Evolutionary conservation across 148 eudicot genomes (phyloP), one percentile per base, ranked within the genome.

Genomic region (Fagopyrum esculentum): DNA sequence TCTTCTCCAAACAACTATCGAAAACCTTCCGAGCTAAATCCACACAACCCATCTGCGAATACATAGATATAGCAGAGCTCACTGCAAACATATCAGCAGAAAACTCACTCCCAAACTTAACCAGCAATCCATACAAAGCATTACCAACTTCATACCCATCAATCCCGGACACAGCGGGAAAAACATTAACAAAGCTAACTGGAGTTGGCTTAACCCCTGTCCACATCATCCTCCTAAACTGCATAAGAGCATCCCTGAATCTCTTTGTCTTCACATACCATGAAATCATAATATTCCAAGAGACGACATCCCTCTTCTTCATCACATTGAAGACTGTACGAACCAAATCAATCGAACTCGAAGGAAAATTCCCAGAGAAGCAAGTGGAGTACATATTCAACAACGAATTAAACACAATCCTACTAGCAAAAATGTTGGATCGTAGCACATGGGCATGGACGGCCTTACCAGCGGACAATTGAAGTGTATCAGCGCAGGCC

Each of bases 151-250:
- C 72, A 44, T 77, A 57, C 77, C 78, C 85, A 54, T 83, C 74
- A 70, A 80, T 9, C 45, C 81, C 80, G 6, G 86, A 82, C 51
- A 86, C 80, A 77, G 91, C 97, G 3, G 95, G 97, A 60, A 93
- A 89, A 49, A 88, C 88, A 85, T 89, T 91, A n/a, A 91, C 90
- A 82, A 93, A 93, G 49, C 90, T 91, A 80, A 93, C 93, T 70
- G 77, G 81, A 12, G 87, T 89, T 2, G 92, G 87, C 76, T 74
- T 82, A 69, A 87, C 73, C 5, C 97, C 90, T 78, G 71, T 78
- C 61, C 75, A 86, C 90, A 94, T 57, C 98, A 92, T 89, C 81
- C 82, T 61, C 82, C 84, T 81, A 85, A 91, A 94, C 77, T 83
- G 78, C 82, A 69, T 50, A 72, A 91, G 78, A n/a, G 91, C 96